Conservation (phyloP, 1,284 basidiomycete genomes). For the Schizophyllum commune region DNA sequence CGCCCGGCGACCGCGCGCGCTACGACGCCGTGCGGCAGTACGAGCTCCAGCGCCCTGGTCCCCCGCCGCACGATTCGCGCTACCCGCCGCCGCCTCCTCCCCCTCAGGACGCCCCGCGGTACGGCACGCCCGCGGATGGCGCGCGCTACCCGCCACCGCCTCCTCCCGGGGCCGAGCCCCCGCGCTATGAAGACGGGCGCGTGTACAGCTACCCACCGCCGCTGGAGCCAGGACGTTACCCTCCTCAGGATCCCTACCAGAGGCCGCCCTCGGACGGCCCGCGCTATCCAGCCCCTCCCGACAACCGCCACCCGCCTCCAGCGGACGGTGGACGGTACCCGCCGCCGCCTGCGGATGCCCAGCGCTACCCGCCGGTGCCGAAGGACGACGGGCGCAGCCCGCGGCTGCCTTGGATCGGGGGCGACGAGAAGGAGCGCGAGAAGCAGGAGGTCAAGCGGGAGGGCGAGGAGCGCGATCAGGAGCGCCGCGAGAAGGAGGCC, state of each 20-base stretch:
- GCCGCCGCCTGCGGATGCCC: background rate
- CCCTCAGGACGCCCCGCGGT: background rate
- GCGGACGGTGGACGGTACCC: background rate
- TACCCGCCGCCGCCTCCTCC: background rate
- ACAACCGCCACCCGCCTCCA: background rate
- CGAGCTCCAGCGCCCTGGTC: background rate
- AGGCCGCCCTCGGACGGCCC: too few species aligned
- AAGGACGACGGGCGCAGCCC: background rate
- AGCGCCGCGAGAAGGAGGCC: background rate
- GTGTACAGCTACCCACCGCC: background rate
- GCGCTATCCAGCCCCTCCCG: background rate
- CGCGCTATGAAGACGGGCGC: too few species aligned
- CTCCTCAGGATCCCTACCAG: background rate
- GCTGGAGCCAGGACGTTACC: background rate
- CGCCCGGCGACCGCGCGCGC: background rate
- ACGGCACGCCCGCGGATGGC: background rate
- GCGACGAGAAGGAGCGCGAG: background rate
- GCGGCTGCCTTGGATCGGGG: background rate
- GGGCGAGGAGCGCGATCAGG: background rate
- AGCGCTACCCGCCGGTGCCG: background rate
- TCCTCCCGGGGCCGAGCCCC: too few species aligned
- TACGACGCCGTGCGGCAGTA: background rate
- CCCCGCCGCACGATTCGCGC: background rate
- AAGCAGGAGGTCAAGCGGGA: background rate
- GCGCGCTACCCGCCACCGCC: background rate